Evolutionary conservation across 768 basidiomycete genomes (phyloP), one percentile per base, ranked within the genome.

Genomic region (Boletus rufocinnamomeus): DNA sequence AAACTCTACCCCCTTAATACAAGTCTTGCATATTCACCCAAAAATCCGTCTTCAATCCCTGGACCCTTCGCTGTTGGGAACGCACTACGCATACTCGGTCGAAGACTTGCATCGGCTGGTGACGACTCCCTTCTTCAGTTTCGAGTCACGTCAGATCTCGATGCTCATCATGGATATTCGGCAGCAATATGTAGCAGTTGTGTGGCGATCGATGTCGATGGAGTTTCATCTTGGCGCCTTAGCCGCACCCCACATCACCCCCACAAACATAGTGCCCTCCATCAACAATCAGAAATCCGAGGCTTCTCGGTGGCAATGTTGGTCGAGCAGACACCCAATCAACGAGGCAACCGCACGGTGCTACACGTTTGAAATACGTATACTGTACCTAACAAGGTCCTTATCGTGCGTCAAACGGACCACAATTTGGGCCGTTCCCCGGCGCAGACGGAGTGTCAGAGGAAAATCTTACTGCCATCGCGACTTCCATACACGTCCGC

Each of bases 381-480:
- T 40, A 2, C 37, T n/a, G 9, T 40, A 2, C 37, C 14, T 19
- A 44, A 40, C 57, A 43, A 59, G 50, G 32, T 28, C 6, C 34
- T 27, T 34, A 17, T 48, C 58, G 58, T 37, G 14, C 58, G 45
- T n/a, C n/a, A n/a, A 58, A 32, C 30, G 30, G 10, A 59, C 44
- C 38, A 34, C n/a, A n/a, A n/a, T n/a, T n/a, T n/a, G n/a, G n/a
- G 6, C n/a, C 28, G 50, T 17, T 47, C 32, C 4, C 46, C 38
- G 21, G n/a, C 19, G 30, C 30, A 57, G 27, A 37, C 47, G 47
- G 56, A 49, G 54, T 23, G 17, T 17, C 27, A 14, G 34, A 23
- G 40, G 23, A 44, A 52, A 34, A 21, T 34, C 19, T n/a, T 10
- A 35, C 40, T 10, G 50, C 13, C 28, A 30, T 23, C 21, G n/a